These are phyloP conservation scores for Thalassiosira ordinaria DNA, from an alignment of 352 stramenopile species.

Conservation along the genomic window DNA sequence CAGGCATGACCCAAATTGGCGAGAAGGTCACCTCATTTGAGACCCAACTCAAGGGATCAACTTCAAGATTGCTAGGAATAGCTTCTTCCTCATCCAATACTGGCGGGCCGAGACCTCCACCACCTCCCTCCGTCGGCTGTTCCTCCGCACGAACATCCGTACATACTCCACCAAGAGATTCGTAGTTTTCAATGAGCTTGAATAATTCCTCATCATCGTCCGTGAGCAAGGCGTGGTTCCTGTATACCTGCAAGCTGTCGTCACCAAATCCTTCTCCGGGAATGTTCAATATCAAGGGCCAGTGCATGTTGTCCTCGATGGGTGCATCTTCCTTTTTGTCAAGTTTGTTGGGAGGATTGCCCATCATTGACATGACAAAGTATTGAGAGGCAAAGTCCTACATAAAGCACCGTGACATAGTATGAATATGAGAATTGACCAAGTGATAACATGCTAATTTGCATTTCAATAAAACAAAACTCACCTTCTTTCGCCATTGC, in stretches of 20 bases:
- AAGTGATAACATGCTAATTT: too few relatives aligned
- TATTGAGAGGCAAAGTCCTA: conserved; percentile 69
- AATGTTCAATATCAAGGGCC: conserved; percentile 60
- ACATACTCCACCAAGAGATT: conserved; percentile 46
- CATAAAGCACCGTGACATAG: too few relatives aligned
- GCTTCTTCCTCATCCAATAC: conserved; percentile 32
- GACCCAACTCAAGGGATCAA: conserved; percentile 53
- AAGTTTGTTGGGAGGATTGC: conserved; percentile 42
- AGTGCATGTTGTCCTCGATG: conserved; percentile 39
- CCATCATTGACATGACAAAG: conserved; percentile 60
- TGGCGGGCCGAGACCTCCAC: conserved; percentile 32
- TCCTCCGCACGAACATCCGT: not conserved
- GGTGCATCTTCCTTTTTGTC: conserved; percentile 18
- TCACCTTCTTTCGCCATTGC: conserved; percentile 69
- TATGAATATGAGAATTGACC: too few relatives aligned
- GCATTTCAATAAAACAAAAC: too few relatives aligned
- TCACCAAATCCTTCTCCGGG: conserved; percentile 66
- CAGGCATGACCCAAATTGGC: conserved; percentile 52
- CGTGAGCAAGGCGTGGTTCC: conserved; percentile 49
- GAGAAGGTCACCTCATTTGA: conserved; percentile 59
- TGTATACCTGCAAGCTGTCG: conserved; percentile 56
- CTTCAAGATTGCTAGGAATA: conserved; percentile 63
- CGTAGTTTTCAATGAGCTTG: conserved; percentile 50
- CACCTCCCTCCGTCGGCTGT: too few relatives aligned
- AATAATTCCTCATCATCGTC: conserved; percentile 61